Percentiles rank a stretch among this genome's conserved stretches.
phyloP scores from a whole-genome alignment of 2,329 filamentous ascomycete species.

The Juglanconis juglandina region DNA sequence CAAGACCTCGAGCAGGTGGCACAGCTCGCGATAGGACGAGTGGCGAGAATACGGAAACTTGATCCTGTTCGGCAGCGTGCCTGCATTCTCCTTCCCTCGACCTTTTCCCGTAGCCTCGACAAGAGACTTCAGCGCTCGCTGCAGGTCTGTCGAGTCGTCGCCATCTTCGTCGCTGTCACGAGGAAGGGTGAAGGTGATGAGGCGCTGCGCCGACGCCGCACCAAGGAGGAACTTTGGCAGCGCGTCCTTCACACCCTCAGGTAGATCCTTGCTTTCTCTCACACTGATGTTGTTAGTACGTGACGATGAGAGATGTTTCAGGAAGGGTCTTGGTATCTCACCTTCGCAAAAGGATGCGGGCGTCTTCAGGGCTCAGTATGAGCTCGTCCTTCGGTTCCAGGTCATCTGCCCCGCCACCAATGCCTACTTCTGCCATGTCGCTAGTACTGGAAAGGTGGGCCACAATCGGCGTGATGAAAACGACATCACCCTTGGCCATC shows the following conservation, averaged over 20 bases:
- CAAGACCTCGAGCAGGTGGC: constrained; percentile 65
- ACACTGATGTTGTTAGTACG: neutral
- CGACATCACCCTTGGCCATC: constrained; percentile 42
- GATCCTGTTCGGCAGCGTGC: constrained; percentile 39
- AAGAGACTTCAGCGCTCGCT: constrained; percentile 7
- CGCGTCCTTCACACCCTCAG: constrained; percentile 20
- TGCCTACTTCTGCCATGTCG: constrained; percentile 69
- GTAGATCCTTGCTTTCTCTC: neutral
- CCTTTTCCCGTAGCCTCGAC: neutral
- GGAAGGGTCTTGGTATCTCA: neutral
- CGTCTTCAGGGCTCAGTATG: constrained; percentile 47
- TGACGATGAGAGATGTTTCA: too few relatives aligned
- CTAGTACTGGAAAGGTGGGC: constrained; percentile 56
- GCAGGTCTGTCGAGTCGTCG: constrained; percentile 10
- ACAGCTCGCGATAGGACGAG: constrained; percentile 79
- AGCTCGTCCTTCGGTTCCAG: constrained; percentile 66
- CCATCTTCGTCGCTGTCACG: constrained; percentile 22
- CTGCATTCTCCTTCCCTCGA: constrained; percentile 14
- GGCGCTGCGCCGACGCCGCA: neutral
- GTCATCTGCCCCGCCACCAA: constrained; percentile 77
- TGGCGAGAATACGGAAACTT: constrained; percentile 84
- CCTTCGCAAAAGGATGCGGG: constrained; percentile 43
- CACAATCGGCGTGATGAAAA: constrained; percentile 78
- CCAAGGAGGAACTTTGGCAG: constrained; percentile 3
- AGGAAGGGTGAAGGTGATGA: constrained; percentile 8